Evolutionary conservation across 2,329 filamentous ascomycete species (phyloP).

Genomic region (Sporothrix pseudoabietina): DNA sequence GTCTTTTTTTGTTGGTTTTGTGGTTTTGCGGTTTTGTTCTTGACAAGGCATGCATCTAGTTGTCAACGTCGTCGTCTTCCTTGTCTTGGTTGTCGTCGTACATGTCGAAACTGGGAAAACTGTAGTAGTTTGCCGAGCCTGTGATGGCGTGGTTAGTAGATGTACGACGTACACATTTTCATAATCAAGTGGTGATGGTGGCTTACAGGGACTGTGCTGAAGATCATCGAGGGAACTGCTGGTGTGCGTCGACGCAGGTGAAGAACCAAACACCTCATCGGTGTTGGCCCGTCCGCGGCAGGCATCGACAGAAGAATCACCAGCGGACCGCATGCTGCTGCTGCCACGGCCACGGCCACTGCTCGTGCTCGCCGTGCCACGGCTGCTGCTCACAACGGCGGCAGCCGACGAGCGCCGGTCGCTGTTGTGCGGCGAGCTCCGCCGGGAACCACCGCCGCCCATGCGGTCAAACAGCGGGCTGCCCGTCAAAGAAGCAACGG

Average conservation of each 20-base stretch:
- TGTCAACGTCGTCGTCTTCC: conserved; percentile 43
- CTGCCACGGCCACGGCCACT: background rate
- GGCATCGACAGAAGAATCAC: background rate
- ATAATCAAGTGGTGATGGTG: background rate
- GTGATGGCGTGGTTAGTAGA: background rate
- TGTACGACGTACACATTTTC: too few species aligned
- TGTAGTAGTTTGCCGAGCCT: conserved; percentile 64
- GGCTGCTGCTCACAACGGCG: background rate
- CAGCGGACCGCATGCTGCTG: conserved; percentile 7
- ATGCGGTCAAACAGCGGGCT: conserved; percentile 44
- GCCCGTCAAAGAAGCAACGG: conserved; percentile 22
- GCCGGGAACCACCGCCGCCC: conserved; percentile 23
- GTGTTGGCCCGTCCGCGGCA: conserved; percentile 20
- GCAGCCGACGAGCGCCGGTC: conserved; percentile 11
- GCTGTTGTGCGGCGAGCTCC: background rate
- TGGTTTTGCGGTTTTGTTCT: background rate
- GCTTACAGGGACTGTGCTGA: conserved; percentile 31
- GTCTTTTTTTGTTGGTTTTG: background rate
- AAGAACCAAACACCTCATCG: conserved; percentile 34
- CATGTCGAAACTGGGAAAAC: conserved; percentile 73
- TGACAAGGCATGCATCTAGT: conserved; percentile 21
- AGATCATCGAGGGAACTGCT: conserved; percentile 38
- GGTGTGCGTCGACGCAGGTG: conserved; percentile 37
- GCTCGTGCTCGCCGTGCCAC: background rate
- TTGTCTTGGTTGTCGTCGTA: conserved; percentile 57